Evolutionary conservation across 331 rosid species (phyloP).

Genomic region (Saraca asoca): DNA sequence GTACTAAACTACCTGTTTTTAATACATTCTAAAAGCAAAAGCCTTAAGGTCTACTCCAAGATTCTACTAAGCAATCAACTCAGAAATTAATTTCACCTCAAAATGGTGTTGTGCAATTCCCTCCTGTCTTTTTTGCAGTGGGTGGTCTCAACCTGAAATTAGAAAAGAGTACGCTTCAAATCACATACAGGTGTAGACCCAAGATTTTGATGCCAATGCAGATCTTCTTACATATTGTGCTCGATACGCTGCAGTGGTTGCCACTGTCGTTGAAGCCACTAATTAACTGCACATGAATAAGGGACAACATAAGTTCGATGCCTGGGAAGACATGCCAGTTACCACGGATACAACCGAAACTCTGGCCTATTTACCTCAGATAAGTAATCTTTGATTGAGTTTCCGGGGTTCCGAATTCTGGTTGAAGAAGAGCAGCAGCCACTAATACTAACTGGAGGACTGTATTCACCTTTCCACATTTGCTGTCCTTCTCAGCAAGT

Average conservation of each 20-base stretch:
- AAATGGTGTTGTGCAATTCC: conserved; percentile 41
- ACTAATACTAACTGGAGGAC: conserved; percentile 82
- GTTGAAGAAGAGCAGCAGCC: conserved; percentile 85
- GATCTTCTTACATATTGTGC: conserved; percentile 51
- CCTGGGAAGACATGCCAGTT: not conserved
- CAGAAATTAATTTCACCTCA: conserved; percentile 56
- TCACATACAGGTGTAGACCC: not conserved
- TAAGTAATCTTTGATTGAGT: conserved; percentile 60
- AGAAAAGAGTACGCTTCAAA: conserved; percentile 26
- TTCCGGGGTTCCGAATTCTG: conserved; percentile 82
- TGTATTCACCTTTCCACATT: conserved; percentile 74
- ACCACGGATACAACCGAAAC: not conserved
- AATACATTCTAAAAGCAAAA: not conserved
- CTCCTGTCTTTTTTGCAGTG: conserved; percentile 54
- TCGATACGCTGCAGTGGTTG: conserved; percentile 69
- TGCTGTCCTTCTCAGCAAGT: conserved; percentile 21
- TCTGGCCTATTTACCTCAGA: conserved; percentile 55
- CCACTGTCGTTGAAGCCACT: conserved; percentile 85
- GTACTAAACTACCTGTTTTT: too few species aligned
- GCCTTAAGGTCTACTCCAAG: conserved; percentile 20
- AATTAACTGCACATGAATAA: conserved; percentile 68
- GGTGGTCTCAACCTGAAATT: conserved; percentile 68
- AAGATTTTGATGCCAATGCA: conserved; percentile 27
- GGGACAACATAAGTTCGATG: conserved; percentile 8
- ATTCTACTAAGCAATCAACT: conserved; percentile 23